These are phyloP conservation scores for Cephaloascus fragrans DNA, from an alignment of 805 yeast genomes.

Conservation along the genomic window DNA sequence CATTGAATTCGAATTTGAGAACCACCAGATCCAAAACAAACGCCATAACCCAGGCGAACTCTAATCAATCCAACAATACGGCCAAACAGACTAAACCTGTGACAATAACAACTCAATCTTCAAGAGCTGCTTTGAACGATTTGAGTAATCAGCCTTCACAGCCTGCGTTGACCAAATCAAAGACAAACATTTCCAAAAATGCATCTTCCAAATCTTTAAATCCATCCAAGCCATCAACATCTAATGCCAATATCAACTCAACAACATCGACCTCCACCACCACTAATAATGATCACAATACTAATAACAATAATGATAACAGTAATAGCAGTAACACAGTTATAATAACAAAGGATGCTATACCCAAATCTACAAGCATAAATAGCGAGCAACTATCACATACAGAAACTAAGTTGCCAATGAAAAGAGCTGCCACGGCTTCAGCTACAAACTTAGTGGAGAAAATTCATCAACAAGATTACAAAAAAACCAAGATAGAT, in stretches of 20 bases:
- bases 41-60: neutral
- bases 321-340: too few relatives aligned
- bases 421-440: constrained; percentile 34
- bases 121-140: neutral
- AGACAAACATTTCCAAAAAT: neutral
- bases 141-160: neutral
- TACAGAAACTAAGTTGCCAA: constrained; percentile 20
- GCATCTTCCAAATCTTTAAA: neutral
- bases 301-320: neutral
- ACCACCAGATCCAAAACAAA: neutral
- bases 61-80: neutral
- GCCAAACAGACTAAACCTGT: neutral
- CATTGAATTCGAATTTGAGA: neutral
- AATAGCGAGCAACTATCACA: too few relatives aligned
- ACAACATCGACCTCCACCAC: neutral
- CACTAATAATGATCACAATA: neutral
- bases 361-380: too few relatives aligned
- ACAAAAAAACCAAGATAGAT: constrained; percentile 30
- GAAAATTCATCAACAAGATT: constrained; percentile 14
- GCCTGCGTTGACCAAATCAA: constrained; percentile 2
- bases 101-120: neutral
- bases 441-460: constrained; percentile 30
- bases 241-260: neutral
- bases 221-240: neutral
- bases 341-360: too few relatives aligned